Evolutionary conservation across 768 basidiomycete species (phyloP).

Genomic region (Rhodosporidiobolus odoratus): DNA sequence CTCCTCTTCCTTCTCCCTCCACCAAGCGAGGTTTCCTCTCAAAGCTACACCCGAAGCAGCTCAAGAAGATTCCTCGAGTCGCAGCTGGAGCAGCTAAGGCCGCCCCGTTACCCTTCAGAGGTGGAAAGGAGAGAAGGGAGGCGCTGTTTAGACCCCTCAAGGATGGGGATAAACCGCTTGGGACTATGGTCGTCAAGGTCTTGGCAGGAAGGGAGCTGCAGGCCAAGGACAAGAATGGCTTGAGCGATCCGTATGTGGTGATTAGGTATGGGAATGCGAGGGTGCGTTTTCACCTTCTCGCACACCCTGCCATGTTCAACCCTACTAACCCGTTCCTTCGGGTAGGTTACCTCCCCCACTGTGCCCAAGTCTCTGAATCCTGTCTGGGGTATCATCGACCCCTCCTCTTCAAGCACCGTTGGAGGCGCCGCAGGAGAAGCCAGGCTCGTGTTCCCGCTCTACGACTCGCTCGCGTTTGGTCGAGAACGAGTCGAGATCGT

Average conservation of each 20-base stretch:
- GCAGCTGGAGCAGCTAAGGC: too few species aligned
- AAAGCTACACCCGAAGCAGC: constrained; percentile 9
- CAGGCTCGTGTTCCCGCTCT: constrained; percentile 31
- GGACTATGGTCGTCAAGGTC: constrained; percentile 33
- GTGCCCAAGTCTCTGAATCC: constrained; percentile 38
- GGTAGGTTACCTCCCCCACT: constrained; percentile 21
- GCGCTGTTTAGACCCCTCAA: constrained; percentile 21
- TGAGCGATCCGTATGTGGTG: constrained; percentile 40
- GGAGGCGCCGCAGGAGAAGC: constrained; percentile 20
- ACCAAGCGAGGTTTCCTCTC: constrained; percentile 12
- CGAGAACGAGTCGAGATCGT: constrained; percentile 62
- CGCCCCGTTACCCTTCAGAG: too few species aligned
- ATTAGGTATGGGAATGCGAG: constrained; percentile 17
- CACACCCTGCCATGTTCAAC: too few species aligned
- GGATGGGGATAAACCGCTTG: constrained; percentile 20
- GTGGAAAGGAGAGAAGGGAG: background rate
- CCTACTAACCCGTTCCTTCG: too few species aligned
- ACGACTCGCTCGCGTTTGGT: constrained; percentile 22
- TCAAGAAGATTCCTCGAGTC: too few species aligned
- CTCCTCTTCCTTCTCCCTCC: background rate
- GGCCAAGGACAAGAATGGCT: constrained; percentile 42
- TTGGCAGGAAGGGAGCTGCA: constrained; percentile 36
- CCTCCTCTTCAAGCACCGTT: background rate
- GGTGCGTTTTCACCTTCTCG: constrained; percentile 2
- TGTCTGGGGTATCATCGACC: constrained; percentile 27